These are phyloP conservation scores for Hyphopichia wangnamkhiaoensis DNA, from an alignment of 1,139 yeast species.

Conservation along the genomic window DNA sequence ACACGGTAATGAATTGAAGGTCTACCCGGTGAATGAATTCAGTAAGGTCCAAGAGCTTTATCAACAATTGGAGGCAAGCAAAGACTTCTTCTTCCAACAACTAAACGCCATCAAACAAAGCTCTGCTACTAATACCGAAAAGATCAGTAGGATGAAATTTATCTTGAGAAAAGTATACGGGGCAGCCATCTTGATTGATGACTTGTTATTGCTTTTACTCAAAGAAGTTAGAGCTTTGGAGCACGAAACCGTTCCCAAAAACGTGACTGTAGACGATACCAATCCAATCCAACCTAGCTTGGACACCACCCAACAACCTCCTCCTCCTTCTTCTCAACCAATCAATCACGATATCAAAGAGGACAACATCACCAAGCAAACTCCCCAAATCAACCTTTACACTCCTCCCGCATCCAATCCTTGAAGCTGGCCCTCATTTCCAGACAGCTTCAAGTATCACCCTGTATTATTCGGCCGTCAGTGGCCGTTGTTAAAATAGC, in stretches of 20 bases:
- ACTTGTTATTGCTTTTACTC: slow-evolving; percentile 14
- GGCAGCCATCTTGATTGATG: slow-evolving; percentile 28
- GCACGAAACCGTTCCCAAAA: background rate
- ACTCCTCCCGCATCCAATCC: no score
- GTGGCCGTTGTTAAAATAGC: background rate
- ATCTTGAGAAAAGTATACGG: slow-evolving; percentile 38
- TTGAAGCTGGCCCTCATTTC: no score
- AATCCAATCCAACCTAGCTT: background rate
- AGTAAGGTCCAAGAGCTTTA: slow-evolving; percentile 22
- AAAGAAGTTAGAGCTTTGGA: background rate
- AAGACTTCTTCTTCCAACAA: slow-evolving; percentile 10
- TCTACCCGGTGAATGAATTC: slow-evolving; percentile 44
- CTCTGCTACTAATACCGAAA: slow-evolving; percentile 12
- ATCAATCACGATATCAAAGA: background rate
- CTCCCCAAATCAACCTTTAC: background rate
- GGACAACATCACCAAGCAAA: no score
- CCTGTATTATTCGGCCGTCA: no score
- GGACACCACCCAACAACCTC: background rate
- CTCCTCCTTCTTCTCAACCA: background rate
- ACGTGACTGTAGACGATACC: background rate
- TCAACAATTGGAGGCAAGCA: slow-evolving; percentile 12
- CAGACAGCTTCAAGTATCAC: no score
- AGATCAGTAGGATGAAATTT: slow-evolving; percentile 28
- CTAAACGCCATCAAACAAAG: slow-evolving; percentile 16
- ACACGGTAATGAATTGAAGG: slow-evolving; percentile 34